Percentiles rank a stretch among this genome's conserved stretches.
Evolutionary conservation across 1,284 basidiomycete species (phyloP).

Genomic region (Pseudozyma hubeiensis): DNA sequence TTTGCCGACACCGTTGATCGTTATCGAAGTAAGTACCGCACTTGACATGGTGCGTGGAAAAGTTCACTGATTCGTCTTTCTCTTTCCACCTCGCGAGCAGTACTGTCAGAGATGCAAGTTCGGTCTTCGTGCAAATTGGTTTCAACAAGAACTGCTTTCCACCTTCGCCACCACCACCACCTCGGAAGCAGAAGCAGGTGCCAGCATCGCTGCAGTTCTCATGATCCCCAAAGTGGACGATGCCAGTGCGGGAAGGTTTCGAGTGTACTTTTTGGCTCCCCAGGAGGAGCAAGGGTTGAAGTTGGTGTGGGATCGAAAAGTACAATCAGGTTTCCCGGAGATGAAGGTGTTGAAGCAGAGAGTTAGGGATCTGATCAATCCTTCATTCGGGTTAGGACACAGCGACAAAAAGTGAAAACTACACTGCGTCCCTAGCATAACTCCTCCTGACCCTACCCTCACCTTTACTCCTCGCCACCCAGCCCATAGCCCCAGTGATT

Average conservation of each 20-base stretch:
- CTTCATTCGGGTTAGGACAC: constrained; percentile 17
- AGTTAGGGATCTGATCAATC: constrained; percentile 30
- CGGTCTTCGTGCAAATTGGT: constrained; percentile 39
- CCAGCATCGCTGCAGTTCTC: constrained; percentile 10
- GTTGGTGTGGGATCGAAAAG: constrained; percentile 37
- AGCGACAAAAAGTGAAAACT: constrained; percentile 20
- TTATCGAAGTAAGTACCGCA: constrained; percentile 31
- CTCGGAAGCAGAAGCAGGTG: background rate
- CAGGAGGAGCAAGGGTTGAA: background rate
- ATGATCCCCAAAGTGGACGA: constrained; percentile 25
- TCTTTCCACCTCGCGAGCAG: constrained; percentile 1
- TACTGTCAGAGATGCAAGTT: constrained; percentile 46
- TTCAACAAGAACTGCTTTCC: constrained; percentile 39
- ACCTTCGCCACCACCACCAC: constrained; percentile 22
- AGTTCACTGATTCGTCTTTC: background rate
- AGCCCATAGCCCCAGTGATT: constrained; percentile 54
- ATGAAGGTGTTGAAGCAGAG: constrained; percentile 34
- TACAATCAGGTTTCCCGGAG: constrained; percentile 28
- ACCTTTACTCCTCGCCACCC: constrained; percentile 44
- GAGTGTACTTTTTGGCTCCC: constrained; percentile 17
- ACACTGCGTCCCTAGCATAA: constrained; percentile 24
- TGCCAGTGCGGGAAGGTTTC: constrained; percentile 10
- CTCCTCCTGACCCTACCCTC: constrained; percentile 14
- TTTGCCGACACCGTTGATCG: constrained; percentile 19
- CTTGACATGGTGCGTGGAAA: background rate